phyloP scores from a whole-genome alignment of 768 basidiomycete genomes.

The Leccinum boreale region DNA sequence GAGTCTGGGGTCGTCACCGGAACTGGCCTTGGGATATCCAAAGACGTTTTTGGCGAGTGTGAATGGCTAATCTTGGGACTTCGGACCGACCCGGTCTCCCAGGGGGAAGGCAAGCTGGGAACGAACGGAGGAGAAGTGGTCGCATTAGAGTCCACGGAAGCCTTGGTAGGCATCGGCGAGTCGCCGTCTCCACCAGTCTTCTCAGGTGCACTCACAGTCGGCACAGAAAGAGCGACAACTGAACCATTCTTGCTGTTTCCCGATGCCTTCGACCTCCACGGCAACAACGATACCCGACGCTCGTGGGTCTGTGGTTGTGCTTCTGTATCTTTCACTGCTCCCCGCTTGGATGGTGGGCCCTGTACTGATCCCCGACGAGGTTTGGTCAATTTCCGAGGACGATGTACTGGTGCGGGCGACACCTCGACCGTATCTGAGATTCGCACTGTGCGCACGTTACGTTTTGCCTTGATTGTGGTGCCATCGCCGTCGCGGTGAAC shows the following conservation, averaged over 20 bases:
- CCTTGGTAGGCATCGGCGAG: background rate
- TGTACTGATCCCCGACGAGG: conserved; percentile 3
- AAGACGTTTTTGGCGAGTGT: background rate
- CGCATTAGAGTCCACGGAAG: background rate
- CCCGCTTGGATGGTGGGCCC: background rate
- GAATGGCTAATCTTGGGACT: background rate
- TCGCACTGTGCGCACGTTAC: conserved; percentile 23
- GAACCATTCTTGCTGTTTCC: background rate
- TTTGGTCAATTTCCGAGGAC: conserved; percentile 25
- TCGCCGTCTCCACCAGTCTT: background rate
- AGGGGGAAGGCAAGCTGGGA: no score
- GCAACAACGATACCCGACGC: conserved; percentile 20
- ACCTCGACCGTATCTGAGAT: conserved; percentile 26
- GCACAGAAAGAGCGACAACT: background rate
- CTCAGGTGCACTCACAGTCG: background rate
- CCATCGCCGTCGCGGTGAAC: background rate
- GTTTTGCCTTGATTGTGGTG: background rate
- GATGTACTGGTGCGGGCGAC: conserved; percentile 9
- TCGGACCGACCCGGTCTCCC: background rate
- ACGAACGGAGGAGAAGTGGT: background rate
- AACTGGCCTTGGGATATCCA: background rate
- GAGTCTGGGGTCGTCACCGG: background rate
- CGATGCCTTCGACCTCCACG: conserved; percentile 20
- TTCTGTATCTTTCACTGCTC: background rate
- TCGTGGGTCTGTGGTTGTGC: background rate